Evolutionary conservation across 495 filamentous ascomycete genomes (phyloP).

Genomic region (Corynascus novoguineensis): DNA sequence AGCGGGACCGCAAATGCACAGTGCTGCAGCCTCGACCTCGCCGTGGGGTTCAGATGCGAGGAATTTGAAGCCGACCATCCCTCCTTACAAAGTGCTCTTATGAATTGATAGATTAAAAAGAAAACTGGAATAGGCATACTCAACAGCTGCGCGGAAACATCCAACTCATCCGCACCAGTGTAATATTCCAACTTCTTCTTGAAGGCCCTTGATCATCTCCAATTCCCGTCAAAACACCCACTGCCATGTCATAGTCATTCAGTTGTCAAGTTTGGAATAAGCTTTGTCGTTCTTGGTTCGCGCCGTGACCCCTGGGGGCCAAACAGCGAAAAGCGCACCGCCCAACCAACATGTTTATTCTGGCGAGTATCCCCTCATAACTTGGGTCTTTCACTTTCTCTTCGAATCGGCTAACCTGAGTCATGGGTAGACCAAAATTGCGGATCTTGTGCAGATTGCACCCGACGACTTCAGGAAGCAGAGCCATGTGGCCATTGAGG

Average conservation of each 20-base stretch:
- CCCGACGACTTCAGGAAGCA: conserved; percentile 80
- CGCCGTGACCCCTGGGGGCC: not conserved
- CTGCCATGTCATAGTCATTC: no score
- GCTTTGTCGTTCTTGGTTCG: no score
- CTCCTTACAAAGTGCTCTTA: not conserved
- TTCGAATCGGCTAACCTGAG: not conserved
- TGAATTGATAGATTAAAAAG: no score
- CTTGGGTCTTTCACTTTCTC: not conserved
- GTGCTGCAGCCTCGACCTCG: no score
- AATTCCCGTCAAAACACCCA: no score
- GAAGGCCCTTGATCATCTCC: no score
- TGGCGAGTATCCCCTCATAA: conserved; percentile 23
- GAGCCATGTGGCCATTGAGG: conserved; percentile 74
- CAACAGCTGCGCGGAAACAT: no score
- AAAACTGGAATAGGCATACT: no score
- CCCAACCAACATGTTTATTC: conserved; percentile 36
- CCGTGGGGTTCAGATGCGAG: not conserved
- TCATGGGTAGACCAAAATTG: conserved; percentile 55
- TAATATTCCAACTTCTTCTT: no score
- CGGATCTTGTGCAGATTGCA: conserved; percentile 84
- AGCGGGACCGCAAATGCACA: no score
- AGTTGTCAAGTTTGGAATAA: no score
- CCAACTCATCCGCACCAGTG: no score
- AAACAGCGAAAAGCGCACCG: not conserved
- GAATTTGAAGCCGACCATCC: not conserved